Percentiles rank a stretch among this genome's conserved stretches.
Evolutionary conservation across 1,139 yeast genomes (phyloP).

Genomic region (Hemisphaericaspora subhashii): DNA sequence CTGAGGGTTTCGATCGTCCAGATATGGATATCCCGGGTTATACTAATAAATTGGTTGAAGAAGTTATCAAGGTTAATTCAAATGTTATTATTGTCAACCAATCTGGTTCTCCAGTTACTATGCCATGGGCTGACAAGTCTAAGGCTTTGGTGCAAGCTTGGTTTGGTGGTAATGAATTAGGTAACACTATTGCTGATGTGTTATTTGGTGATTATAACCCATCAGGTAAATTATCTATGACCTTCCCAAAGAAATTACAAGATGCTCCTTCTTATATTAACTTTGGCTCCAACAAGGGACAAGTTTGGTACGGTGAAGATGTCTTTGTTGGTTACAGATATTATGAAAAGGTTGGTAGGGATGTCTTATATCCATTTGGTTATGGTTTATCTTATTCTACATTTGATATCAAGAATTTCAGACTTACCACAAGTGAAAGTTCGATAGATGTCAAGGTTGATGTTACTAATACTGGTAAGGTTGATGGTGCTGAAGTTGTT

Average conservation of each 20-base stretch:
- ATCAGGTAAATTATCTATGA: conserved; percentile 32
- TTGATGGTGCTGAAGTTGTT: conserved; percentile 45
- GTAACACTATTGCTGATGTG: conserved; percentile 25
- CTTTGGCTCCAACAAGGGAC: conserved; percentile 41
- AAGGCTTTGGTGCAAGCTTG: conserved; percentile 52
- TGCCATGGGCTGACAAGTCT: conserved; percentile 55
- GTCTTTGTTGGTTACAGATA: conserved; percentile 61
- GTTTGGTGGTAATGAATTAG: conserved; percentile 37
- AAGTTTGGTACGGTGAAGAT: conserved; percentile 55
- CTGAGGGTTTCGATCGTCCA: conserved; percentile 38
- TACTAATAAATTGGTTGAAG: conserved; percentile 47
- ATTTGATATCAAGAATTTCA: conserved; percentile 29
- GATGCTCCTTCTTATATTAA: conserved; percentile 47
- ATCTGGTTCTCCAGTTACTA: conserved; percentile 61
- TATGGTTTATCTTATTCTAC: conserved; percentile 58
- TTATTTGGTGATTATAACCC: conserved; percentile 27
- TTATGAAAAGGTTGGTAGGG: conserved; percentile 50
- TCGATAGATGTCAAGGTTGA: conserved; percentile 28
- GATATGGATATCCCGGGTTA: conserved; percentile 45
- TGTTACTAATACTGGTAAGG: conserved; percentile 43
- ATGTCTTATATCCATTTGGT: conserved; percentile 59
- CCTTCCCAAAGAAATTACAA: conserved; percentile 48
- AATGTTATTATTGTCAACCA: conserved; percentile 58
- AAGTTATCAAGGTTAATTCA: conserved; percentile 47
- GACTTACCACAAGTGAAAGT: conserved; percentile 16